phyloP scores from a whole-genome alignment of 1,284 basidiomycete genomes.

The Austroboletus niveus region DNA sequence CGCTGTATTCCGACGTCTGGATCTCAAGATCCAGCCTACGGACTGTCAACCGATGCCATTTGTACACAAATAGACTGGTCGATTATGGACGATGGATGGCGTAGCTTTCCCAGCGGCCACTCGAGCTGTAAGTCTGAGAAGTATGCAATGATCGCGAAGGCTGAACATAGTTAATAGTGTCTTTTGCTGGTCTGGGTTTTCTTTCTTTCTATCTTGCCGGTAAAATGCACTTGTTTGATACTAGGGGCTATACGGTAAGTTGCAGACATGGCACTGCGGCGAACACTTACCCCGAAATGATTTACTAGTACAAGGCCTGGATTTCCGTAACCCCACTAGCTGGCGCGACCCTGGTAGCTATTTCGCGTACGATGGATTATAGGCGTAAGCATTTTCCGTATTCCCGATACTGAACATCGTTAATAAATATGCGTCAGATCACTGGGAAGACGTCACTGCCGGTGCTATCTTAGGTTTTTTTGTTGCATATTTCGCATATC shows the following conservation, averaged over 20 bases:
- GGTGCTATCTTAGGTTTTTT: conserved; percentile 76
- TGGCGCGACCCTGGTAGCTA: conserved; percentile 83
- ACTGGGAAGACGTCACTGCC: conserved; percentile 86
- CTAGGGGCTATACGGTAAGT: conserved; percentile 71
- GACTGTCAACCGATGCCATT: conserved; percentile 72
- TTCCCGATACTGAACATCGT: neutral
- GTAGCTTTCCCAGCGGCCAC: conserved; percentile 94
- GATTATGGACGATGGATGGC: conserved; percentile 81
- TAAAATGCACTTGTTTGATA: conserved; percentile 90
- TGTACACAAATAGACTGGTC: conserved; percentile 70
- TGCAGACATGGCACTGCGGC: conserved; percentile 7
- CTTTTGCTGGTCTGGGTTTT: conserved; percentile 92
- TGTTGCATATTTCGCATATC: conserved; percentile 77
- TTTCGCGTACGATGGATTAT: conserved; percentile 90
- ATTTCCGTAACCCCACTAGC: conserved; percentile 74
- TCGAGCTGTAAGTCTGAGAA: conserved; percentile 61
- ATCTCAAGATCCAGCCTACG: conserved; percentile 67
- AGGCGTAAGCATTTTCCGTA: conserved; percentile 54
- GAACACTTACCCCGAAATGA: conserved; percentile 1
- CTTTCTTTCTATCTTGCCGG: conserved; percentile 87
- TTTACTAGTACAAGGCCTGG: conserved; percentile 73
- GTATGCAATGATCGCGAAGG: neutral
- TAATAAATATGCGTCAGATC: conserved; percentile 47
- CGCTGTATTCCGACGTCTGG: conserved; percentile 78
- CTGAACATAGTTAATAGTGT: conserved; percentile 49